Evolutionary conservation across 768 basidiomycete species (phyloP), one percentile per base, ranked within the genome.

Genomic region (Leccinum variicolor): DNA sequence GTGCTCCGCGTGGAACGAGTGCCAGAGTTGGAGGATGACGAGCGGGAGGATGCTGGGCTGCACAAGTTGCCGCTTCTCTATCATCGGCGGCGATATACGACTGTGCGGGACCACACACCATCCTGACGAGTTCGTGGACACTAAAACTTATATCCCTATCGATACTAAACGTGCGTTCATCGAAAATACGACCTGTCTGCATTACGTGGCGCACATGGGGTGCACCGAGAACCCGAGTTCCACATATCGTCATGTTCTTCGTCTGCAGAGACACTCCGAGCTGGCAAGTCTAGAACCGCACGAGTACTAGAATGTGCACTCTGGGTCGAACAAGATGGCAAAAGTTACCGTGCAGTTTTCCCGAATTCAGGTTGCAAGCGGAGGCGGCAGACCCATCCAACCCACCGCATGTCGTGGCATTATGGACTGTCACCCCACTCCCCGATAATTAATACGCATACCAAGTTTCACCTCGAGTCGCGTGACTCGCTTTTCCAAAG

Each of bases 1-100:
- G 92, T 95, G 11, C 72, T 84, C 29, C 73, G 84, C 26, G 86
- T 94, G 45, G 77, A 81, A 59, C 77, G 79, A 62, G 72, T 72
- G 0, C 64, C 64, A 47, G 43, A 53, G 8, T 64, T 60, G 43
- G 69, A 65, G 46, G 70, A 58, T 17, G 55, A 49, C 1, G 34
- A n/a, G 14, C 45, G 60, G 7, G 59, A 61, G 36, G 56, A 58
- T 46, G 60, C 61, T 14, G 50, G 7, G 9, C 47, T 69, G 53
- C 69, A 74, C 68, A 77, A 72, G 51, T 66, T 81, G 36, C 88
- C 88, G 3, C 72, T 90, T 57, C 68, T 90, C 54, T 90, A 90
- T 68, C 81, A 89, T 63, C 79, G 78, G 50, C 80, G 81, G 41
- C 69, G 70, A 54, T 90, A 87, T 66, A 82, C 81, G 43, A 88